Base-by-base conservation (phyloP, 257 asterid species). In the Vinca minor region DNA sequence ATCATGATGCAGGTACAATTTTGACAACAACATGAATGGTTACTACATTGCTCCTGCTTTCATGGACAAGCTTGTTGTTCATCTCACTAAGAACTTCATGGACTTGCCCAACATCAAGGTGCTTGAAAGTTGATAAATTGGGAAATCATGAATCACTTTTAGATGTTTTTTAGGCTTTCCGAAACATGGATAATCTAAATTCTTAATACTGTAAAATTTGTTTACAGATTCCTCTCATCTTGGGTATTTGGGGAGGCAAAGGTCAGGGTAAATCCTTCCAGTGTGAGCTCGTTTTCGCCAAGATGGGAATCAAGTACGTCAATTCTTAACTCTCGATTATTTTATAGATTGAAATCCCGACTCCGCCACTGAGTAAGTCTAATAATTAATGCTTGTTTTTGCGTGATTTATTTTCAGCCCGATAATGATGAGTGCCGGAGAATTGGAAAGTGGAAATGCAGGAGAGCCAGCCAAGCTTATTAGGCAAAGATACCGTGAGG, bases 201-300 rank as follows among this genome's bases (percentile, higher is more conserved):
- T 28, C 18, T 2, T 58, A 2, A 5, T n/a, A n/a, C n/a, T 0
- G 41, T 10, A 18, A 65, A 38, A 34, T 46, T 50, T 1, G 1
- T 35, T 38, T 53, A 32, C 65, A 88, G 96, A 70, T 88, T 64
- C 96, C 96, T 8, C 83, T 88, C 0, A 88, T 88, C 68, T 71
- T 88, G 90, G 96, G 96, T 73, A 69, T 88, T 3, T 88, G 96
- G 96, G 96, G 96, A 82, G 96, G 96, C 73, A 88, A 88, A 73
- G 96, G 96, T 56, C 96, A 88, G 65, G 96, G 96, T 2, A 88
- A 88, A 80, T 88, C 96, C 28, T 88, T 88, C 83, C 96, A 88
- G 29, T 86, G 96, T 62, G 96, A 88, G 82, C 96, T 88, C 31
- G 96, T 88, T 32, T 84, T 86, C 28, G 72, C 84, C 54, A 88